phyloP scores from a whole-genome alignment of 2,329 filamentous ascomycete genomes.

The Alternaria angustiovoidea region DNA sequence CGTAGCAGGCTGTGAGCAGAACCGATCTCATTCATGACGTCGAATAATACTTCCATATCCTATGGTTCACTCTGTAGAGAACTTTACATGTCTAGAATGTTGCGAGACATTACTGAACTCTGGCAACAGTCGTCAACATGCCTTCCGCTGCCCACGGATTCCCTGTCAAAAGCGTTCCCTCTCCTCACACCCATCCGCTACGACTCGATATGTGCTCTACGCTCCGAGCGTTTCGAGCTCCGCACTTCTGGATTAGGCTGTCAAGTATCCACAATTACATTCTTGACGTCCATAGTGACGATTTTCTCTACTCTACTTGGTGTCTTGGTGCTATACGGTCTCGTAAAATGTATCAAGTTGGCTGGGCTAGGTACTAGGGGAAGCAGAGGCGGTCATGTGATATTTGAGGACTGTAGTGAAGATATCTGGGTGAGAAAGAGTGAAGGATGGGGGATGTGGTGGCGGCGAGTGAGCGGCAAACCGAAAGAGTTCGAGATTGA shows the following conservation, averaged over 20 bases:
- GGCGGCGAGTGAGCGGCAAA: constrained; percentile 33
- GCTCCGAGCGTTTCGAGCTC: constrained; percentile 56
- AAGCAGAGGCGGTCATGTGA: constrained; percentile 36
- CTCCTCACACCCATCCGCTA: constrained; percentile 52
- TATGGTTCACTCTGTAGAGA: neutral
- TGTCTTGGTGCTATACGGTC: constrained; percentile 46
- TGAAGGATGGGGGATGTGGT: constrained; percentile 42
- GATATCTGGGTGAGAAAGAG: constrained; percentile 43
- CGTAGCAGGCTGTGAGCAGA: neutral
- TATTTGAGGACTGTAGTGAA: constrained; percentile 39
- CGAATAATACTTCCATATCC: neutral
- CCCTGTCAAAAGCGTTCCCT: constrained; percentile 48
- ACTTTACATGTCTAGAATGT: neutral
- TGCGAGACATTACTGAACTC: neutral
- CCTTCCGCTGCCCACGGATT: constrained; percentile 51
- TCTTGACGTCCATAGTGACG: constrained; percentile 55
- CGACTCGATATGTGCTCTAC: constrained; percentile 47
- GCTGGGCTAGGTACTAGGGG: constrained; percentile 22
- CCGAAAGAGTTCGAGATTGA: constrained; percentile 35
- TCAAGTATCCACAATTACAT: constrained; percentile 57
- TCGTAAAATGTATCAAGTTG: constrained; percentile 27
- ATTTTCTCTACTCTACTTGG: constrained; percentile 54
- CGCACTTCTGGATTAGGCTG: constrained; percentile 56
- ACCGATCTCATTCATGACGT: neutral
- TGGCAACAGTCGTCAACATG: constrained; percentile 52